Conservation (phyloP, 148 eudicot species). For the Mesembryanthemum crystallinum region DNA sequence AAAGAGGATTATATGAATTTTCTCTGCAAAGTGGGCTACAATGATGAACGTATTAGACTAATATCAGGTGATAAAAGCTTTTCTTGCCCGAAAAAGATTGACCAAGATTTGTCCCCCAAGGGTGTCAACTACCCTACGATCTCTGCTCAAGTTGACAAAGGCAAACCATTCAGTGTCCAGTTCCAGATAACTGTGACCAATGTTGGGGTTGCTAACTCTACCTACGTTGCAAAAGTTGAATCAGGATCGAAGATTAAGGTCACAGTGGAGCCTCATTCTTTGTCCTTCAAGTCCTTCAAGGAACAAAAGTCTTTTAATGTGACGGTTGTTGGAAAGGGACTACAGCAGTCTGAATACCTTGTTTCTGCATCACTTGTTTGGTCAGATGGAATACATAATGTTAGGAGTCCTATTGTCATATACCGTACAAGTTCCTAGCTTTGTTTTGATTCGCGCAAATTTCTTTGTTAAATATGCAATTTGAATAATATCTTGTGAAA, state of each 20-base stretch:
- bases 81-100: not conserved
- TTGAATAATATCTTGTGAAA: too few species aligned
- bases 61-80: constrained; percentile 19
- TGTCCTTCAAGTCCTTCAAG: constrained; percentile 35
- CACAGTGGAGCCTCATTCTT: constrained; percentile 34
- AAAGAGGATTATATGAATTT: constrained; percentile 36
- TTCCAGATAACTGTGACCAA: constrained; percentile 54
- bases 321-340: constrained; percentile 22
- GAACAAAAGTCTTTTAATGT: constrained; percentile 38
- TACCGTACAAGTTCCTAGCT: too few species aligned
- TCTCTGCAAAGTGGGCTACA: constrained; percentile 36
- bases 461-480: too few species aligned
- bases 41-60: not conserved
- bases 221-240: constrained; percentile 34
- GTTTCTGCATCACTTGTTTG: constrained; percentile 40
- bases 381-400: constrained; percentile 51
- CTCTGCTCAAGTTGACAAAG: constrained; percentile 10
- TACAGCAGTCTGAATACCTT: not conserved
- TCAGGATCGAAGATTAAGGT: not conserved
- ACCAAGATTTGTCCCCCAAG: not conserved
- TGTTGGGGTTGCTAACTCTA: constrained; percentile 45
- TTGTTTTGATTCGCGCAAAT: too few species aligned
- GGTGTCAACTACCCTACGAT: constrained; percentile 64
- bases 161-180: not conserved
- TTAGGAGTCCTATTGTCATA: constrained; percentile 53